Conservation (phyloP, 768 basidiomycete species). For the Trametes cingulata region DNA sequence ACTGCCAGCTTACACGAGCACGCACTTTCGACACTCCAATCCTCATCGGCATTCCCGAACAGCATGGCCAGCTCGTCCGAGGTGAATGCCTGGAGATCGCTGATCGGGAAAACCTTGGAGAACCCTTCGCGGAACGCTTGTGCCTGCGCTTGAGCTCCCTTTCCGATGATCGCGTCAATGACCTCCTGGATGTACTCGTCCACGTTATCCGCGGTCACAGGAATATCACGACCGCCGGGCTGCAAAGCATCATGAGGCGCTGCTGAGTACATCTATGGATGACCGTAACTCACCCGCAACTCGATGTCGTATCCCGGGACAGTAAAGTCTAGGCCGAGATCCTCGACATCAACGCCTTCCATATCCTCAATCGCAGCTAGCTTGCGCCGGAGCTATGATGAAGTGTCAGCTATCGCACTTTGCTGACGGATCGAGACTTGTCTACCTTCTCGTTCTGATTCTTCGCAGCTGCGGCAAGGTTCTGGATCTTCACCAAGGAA, state of each 20-base stretch:
- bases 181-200: constrained; percentile 88
- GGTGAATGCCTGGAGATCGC: constrained; percentile 89
- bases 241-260: constrained; percentile 32
- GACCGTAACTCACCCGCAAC: constrained; percentile 59
- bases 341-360: constrained; percentile 66
- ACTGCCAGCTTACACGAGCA: background rate
- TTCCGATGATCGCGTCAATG: constrained; percentile 83
- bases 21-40: constrained; percentile 92
- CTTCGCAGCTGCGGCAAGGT: constrained; percentile 51
- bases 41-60: constrained; percentile 96
- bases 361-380: constrained; percentile 31
- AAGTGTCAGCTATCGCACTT: background rate
- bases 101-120: constrained; percentile 93
- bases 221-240: constrained; percentile 76
- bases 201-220: constrained; percentile 86
- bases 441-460: constrained; percentile 53
- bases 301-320: constrained; percentile 95
- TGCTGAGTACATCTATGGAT: background rate
- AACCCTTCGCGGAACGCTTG: constrained; percentile 94
- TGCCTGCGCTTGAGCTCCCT: constrained; percentile 75
- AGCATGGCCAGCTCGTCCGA: constrained; percentile 94
- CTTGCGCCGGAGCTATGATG: constrained; percentile 28
- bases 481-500: constrained; percentile 79
- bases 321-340: constrained; percentile 94
- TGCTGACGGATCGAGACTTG: background rate